Conservation (phyloP, 352 stramenopile species). For the Phytopythium boreale region DNA sequence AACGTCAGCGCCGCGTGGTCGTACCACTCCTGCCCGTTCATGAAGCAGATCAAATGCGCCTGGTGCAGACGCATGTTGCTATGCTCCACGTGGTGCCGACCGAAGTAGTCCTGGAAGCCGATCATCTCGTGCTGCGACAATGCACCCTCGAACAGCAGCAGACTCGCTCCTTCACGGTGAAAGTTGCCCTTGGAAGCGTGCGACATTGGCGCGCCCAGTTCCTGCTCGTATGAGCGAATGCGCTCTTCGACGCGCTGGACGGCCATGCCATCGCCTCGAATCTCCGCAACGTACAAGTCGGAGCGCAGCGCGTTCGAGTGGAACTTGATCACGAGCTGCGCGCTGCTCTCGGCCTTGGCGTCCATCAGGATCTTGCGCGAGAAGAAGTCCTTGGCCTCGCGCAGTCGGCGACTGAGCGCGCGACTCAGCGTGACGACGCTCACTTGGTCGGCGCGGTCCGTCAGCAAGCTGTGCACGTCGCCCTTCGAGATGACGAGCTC, state of each 20-base stretch:
- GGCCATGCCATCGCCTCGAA: constrained; percentile 53
- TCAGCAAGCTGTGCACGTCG: constrained; percentile 55
- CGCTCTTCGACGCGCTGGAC: constrained; percentile 63
- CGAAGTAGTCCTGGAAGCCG: constrained; percentile 71
- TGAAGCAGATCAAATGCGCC: constrained; percentile 69
- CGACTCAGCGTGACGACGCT: constrained; percentile 72
- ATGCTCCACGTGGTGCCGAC: constrained; percentile 48
- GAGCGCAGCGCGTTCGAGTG: constrained; percentile 66
- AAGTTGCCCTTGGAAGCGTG: constrained; percentile 43
- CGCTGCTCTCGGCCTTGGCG: constrained; percentile 27
- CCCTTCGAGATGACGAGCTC: constrained; percentile 58
- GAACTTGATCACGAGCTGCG: constrained; percentile 31
- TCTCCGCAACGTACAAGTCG: constrained; percentile 72
- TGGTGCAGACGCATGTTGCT: constrained; percentile 55
- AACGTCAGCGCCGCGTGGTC: constrained; percentile 58
- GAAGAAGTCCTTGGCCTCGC: constrained; percentile 59
- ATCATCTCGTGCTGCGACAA: constrained; percentile 57
- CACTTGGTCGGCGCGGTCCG: constrained; percentile 42
- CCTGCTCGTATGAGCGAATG: constrained; percentile 59
- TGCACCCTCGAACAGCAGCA: constrained; percentile 77
- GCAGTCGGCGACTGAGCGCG: constrained; percentile 58
- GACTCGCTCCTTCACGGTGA: constrained; percentile 55
- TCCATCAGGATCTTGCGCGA: constrained; percentile 64
- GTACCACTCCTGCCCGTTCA: constrained; percentile 69
- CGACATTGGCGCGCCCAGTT: constrained; percentile 49